phyloP scores from a whole-genome alignment of 2,329 filamentous ascomycete genomes.

The Biscogniauxia mediterranea region DNA sequence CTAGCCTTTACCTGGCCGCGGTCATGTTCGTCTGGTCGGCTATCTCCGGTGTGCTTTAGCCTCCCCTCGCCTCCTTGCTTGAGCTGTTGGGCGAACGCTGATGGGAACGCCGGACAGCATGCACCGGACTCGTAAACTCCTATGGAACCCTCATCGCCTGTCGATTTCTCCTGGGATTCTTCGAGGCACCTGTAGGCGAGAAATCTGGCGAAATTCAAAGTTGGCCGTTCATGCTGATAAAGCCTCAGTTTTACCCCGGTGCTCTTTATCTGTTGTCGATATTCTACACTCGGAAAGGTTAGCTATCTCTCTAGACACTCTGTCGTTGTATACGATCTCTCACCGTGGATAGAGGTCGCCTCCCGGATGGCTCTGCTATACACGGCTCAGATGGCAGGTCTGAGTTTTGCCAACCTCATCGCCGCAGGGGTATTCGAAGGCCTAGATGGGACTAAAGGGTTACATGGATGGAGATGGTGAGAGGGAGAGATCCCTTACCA shows the following conservation, averaged over 20 bases:
- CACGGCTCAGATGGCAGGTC: slow-evolving; percentile 5
- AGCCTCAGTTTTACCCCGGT: slow-evolving; percentile 37
- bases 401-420: slow-evolving; percentile 10
- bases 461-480: slow-evolving; percentile 34
- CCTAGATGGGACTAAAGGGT: slow-evolving; percentile 22
- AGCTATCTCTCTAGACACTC: not conserved
- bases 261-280: slow-evolving; percentile 45
- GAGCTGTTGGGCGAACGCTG: not conserved
- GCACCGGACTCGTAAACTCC: slow-evolving; percentile 36
- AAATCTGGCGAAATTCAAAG: not conserved
- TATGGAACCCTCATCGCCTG: slow-evolving; percentile 36
- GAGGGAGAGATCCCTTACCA: not conserved
- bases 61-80: no score
- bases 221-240: not conserved
- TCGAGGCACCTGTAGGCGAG: slow-evolving; percentile 35
- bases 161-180: slow-evolving; percentile 40
- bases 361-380: slow-evolving; percentile 10
- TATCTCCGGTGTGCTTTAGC: slow-evolving; percentile 29
- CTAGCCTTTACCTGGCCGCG: slow-evolving; percentile 41
- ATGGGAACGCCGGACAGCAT: slow-evolving; percentile 19
- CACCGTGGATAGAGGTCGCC: slow-evolving; percentile 27
- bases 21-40: slow-evolving; percentile 43
- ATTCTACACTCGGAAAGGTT: slow-evolving; percentile 45
- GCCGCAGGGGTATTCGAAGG: slow-evolving; percentile 18
- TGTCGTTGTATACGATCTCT: not conserved